Base-by-base conservation (phyloP, 306 rosid genomes). In the Dryas drummondii region DNA sequence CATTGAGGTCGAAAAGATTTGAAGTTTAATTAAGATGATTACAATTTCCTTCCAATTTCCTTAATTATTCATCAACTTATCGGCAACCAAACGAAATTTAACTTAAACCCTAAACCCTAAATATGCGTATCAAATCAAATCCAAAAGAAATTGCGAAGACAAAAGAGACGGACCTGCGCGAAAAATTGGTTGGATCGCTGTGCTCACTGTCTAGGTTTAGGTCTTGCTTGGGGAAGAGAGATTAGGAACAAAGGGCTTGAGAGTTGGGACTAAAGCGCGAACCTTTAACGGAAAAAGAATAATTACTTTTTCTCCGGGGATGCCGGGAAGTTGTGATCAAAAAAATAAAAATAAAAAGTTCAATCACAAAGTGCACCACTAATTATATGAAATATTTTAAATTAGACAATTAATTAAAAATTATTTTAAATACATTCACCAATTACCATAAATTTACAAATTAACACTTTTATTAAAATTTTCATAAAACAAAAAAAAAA, bases 181-280 rank as follows among this genome's bases (percentile, higher is more conserved):
- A 4, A 1, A 16, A 22, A 2, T 16, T 45, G 46, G 22, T 44
- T 71, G 19, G 42, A 42, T 71, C 2, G 54, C 14, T 19, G 64
- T 9, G 17, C 19, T 12, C 9, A 42, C 42, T 56, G 52, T 17
- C 5, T 52, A 5, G 63, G 64, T 44, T 54, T 55, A 6, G 56
- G 67, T 14, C 16, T 32, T 15, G 66, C 12, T 10, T 4, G n/a
- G 56, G 27, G 11, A 26, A 19, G 37, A 44, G 16, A 49, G 53
- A 41, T 9, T 14, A 11, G 65, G 76, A 57, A 47, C 57, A 58
- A 46, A 9, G n/a, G 57, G 57, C 67, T 72, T 58, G 12, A 2
- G 51, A 46, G 37, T 72, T 58, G 12, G 4, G 51, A 58, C 6
- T 16, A 3, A 59, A 63, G 76, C 76, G 66, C 64, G 26, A 71